Evolutionary conservation across 768 basidiomycete species (phyloP).

Genomic region (Pholiota microspora): DNA sequence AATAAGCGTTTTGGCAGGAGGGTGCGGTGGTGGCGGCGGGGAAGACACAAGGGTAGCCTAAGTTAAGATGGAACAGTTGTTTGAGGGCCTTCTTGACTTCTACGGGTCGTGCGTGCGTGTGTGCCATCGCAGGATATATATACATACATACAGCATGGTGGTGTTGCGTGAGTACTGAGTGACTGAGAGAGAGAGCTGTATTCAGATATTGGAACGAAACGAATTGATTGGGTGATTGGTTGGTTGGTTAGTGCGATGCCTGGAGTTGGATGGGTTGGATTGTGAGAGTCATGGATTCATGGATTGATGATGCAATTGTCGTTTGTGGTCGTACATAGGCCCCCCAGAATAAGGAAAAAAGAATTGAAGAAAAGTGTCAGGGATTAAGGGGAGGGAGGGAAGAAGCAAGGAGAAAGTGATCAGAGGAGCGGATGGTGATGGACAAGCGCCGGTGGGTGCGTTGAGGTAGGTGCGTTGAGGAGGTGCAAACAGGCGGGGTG

Average conservation of each 20-base stretch:
- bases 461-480: too few relatives aligned
- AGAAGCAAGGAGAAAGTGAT: neutral
- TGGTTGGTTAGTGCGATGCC: slow-evolving; percentile 1
- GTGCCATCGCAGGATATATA: too few relatives aligned
- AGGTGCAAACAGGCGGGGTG: too few relatives aligned
- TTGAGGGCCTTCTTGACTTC: neutral
- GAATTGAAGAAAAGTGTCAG: neutral
- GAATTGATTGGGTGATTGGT: neutral
- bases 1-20: neutral
- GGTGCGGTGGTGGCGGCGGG: too few relatives aligned
- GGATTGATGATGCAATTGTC: slow-evolving; percentile 1
- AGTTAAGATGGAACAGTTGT: neutral
- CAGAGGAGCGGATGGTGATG: neutral
- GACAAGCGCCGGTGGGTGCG: neutral
- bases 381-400: neutral
- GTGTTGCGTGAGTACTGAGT: too few relatives aligned
- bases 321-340: slow-evolving; percentile 3
- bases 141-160: too few relatives aligned
- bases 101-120: neutral
- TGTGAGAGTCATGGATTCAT: neutral
- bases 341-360: slow-evolving; percentile 6
- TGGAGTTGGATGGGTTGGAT: neutral
- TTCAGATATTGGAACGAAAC: too few relatives aligned
- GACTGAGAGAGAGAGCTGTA: too few relatives aligned
- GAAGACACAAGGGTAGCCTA: too few relatives aligned